phyloP scores from a whole-genome alignment of 129 eudicot species.

The Flaveria sonorensis region DNA sequence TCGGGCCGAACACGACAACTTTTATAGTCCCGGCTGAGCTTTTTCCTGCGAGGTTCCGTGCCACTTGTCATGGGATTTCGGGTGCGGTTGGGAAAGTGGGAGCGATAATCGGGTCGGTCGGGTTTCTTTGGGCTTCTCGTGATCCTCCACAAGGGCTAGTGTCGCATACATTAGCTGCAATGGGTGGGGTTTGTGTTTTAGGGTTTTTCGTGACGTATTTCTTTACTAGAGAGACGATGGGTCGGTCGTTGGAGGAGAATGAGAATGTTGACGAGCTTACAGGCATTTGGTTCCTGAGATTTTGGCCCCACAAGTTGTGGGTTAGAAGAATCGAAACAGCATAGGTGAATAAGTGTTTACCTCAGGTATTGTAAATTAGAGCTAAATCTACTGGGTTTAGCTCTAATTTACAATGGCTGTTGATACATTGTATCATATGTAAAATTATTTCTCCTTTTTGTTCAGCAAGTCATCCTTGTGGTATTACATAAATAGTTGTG shows the following conservation, averaged over 20 bases:
- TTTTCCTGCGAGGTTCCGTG: conserved; percentile 62
- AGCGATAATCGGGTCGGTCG: conserved; percentile 52
- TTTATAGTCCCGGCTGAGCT: conserved; percentile 72
- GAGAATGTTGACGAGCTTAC: conserved; percentile 50
- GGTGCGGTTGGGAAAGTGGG: conserved; percentile 60
- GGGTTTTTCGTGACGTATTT: conserved; percentile 57
- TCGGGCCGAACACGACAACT: conserved; percentile 66
- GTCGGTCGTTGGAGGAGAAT: conserved; percentile 62
- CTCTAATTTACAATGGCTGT: not conserved
- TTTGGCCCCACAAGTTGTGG: conserved; percentile 34
- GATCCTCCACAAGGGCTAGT: conserved; percentile 35
- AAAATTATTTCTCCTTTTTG: not conserved
- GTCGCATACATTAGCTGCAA: conserved; percentile 31
- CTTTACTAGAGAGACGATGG: conserved; percentile 62
- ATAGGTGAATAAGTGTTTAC: not conserved
- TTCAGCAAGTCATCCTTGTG: not conserved
- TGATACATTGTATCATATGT: not conserved
- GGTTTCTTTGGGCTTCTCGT: conserved; percentile 46
- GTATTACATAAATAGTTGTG: not conserved
- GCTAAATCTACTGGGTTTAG: not conserved
- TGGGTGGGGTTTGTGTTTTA: conserved; percentile 49
- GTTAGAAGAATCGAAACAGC: not conserved
- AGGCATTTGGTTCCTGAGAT: conserved; percentile 39
- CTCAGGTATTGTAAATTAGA: not conserved
- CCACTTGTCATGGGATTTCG: conserved; percentile 65